phyloP scores from a whole-genome alignment of 2,329 filamentous ascomycete species.

The Aspergillus novofumigatus region DNA sequence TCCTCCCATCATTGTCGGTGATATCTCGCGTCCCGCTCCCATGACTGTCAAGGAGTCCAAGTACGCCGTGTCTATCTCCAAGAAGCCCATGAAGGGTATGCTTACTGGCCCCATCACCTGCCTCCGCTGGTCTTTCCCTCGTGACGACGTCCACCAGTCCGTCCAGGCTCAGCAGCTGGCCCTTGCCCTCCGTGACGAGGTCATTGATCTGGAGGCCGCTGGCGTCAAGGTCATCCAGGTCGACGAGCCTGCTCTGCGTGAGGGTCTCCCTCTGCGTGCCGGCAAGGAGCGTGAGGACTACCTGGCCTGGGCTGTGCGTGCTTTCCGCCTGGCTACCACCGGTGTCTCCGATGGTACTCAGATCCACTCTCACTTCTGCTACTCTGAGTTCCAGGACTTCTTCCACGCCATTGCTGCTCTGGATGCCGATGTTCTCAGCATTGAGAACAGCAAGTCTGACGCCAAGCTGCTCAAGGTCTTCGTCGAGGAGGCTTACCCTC shows the following conservation, averaged over 20 bases:
- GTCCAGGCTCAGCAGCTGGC: conserved; percentile 98
- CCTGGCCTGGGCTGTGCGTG: conserved; percentile 94
- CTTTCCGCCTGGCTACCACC: conserved; percentile 92
- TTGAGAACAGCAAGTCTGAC: conserved; percentile 99
- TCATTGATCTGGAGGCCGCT: conserved; percentile 94
- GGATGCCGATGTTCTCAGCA: conserved; percentile 95
- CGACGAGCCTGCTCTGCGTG: conserved; percentile 97
- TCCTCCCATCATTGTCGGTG: conserved; percentile 96
- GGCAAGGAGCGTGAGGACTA: conserved; percentile 96
- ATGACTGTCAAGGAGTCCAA: conserved; percentile 99
- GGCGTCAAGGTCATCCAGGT: conserved; percentile 98
- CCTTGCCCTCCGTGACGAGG: conserved; percentile 96
- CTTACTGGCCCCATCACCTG: conserved; percentile 98
- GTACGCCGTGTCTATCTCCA: conserved; percentile 92
- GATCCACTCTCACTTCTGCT: conserved; percentile 99
- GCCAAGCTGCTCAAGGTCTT: conserved; percentile 99
- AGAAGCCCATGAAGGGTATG: conserved; percentile 99
- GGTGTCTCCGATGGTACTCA: conserved; percentile 94
- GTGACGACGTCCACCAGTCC: conserved; percentile 98
- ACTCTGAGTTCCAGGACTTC: conserved; percentile 99
- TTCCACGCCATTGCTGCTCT: conserved; percentile 99
- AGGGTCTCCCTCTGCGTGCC: conserved; percentile 93
- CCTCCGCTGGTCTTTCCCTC: conserved; percentile 98
- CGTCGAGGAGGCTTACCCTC: conserved; percentile 92
- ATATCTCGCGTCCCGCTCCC: conserved; percentile 91